These are phyloP conservation scores for Osmanthus fragrans DNA, from an alignment of 257 asterid genomes.

Conservation along the genomic window DNA sequence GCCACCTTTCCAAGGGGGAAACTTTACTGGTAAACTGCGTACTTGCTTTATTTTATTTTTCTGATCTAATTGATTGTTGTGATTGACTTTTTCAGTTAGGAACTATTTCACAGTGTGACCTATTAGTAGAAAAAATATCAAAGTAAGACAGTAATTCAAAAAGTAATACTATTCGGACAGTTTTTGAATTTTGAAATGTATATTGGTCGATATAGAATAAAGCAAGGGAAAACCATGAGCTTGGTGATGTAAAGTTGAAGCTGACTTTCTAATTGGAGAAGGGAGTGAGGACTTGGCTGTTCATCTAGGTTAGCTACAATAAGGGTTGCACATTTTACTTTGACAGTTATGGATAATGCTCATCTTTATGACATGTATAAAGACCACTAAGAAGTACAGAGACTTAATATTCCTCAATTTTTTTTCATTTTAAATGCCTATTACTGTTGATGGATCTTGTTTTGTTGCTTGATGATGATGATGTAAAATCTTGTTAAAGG, in stretches of 20 bases:
- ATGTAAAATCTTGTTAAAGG: background rate
- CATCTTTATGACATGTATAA: background rate
- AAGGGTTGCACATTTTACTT: background rate
- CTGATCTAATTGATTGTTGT: background rate
- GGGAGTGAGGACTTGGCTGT: background rate
- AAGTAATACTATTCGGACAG: background rate
- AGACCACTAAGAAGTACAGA: background rate
- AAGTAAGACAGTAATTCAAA: background rate
- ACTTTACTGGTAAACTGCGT: conserved; percentile 61
- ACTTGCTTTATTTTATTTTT: conserved; percentile 2
- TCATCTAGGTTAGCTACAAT: background rate
- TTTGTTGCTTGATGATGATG: background rate
- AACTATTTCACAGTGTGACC: background rate
- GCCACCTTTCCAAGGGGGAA: conserved; percentile 79
- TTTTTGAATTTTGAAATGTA: background rate
- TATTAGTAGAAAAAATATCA: background rate
- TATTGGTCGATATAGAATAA: background rate
- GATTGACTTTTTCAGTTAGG: background rate
- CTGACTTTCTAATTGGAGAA: background rate
- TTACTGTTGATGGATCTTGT: background rate
- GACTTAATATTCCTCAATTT: background rate
- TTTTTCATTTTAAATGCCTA: background rate
- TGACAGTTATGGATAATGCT: background rate
- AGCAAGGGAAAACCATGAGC: background rate
- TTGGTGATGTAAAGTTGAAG: background rate